Evolutionary conservation across 139 green algal genomes (phyloP).

Genomic region (Desmodesmus armatus): DNA sequence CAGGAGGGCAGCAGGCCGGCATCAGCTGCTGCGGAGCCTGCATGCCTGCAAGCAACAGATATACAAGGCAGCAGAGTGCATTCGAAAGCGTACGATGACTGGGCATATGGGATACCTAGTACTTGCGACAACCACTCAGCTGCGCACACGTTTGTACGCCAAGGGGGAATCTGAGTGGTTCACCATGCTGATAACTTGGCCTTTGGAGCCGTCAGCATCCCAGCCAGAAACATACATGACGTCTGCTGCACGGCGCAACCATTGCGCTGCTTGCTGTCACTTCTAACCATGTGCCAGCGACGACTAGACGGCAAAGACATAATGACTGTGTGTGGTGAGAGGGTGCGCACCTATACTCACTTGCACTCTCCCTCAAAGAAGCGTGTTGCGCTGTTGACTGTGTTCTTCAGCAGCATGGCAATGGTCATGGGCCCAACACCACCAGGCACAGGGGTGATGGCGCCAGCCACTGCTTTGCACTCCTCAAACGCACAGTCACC

Average conservation of each 20-base stretch:
- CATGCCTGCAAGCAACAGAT: background rate
- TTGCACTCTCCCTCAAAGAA: slow-evolving; percentile 46
- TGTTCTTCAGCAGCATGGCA: slow-evolving; percentile 94
- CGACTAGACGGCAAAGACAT: background rate
- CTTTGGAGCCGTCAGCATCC: background rate
- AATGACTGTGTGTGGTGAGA: background rate
- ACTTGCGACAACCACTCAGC: background rate
- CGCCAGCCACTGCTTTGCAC: slow-evolving; percentile 68
- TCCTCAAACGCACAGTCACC: slow-evolving; percentile 88
- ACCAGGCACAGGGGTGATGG: slow-evolving; percentile 95
- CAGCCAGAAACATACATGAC: background rate
- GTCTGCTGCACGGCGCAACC: background rate
- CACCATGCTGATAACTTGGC: background rate
- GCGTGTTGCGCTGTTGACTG: slow-evolving; percentile 64
- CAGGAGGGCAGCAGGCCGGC: background rate
- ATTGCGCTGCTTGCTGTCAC: no score
- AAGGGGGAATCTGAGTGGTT: background rate
- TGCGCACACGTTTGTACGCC: background rate
- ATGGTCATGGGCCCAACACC: slow-evolving; percentile 99
- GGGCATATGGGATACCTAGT: background rate
- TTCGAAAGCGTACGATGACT: background rate
- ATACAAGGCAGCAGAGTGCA: background rate
- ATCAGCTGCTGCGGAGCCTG: background rate
- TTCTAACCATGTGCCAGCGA: background rate
- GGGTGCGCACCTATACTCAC: background rate